Evolutionary conservation across 257 asterid species (phyloP).

Genomic region (Thymus mandschuricus): DNA sequence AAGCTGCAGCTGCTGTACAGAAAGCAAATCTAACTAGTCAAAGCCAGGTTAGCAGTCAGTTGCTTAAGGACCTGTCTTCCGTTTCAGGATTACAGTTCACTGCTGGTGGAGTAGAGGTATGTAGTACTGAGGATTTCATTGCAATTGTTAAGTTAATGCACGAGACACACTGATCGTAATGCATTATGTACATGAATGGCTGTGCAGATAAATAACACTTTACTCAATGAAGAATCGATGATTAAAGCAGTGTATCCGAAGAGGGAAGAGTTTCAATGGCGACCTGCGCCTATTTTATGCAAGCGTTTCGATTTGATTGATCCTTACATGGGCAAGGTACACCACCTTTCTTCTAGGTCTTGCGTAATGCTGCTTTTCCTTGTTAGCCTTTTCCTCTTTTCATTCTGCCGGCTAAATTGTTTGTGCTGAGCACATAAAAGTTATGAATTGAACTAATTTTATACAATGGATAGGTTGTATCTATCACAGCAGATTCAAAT

Average conservation of each 20-base stretch:
- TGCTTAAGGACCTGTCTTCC: constrained; percentile 53
- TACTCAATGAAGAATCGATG: constrained; percentile 50
- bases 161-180: background rate
- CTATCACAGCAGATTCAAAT: background rate
- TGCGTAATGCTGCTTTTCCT: background rate
- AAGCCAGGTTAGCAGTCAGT: constrained; percentile 50
- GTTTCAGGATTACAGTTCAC: constrained; percentile 76
- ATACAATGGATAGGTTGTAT: too few species aligned
- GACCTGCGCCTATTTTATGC: constrained; percentile 92
- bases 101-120: constrained; percentile 69
- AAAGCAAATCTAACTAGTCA: constrained; percentile 58
- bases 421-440: too few species aligned
- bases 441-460: too few species aligned
- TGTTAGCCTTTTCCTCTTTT: background rate
- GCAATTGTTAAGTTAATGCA: background rate
- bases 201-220: constrained; percentile 53
- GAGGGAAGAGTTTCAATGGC: constrained; percentile 93
- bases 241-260: constrained; percentile 63
- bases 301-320: constrained; percentile 94
- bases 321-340: constrained; percentile 98
- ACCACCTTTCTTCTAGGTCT: background rate
- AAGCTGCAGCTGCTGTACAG: constrained; percentile 67
- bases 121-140: constrained; percentile 21
- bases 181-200: constrained; percentile 25
- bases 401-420: background rate